Percentiles rank a stretch among this genome's conserved stretches.
phyloP scores from a whole-genome alignment of 257 asterid genomes.

The Capsicum chinense region DNA sequence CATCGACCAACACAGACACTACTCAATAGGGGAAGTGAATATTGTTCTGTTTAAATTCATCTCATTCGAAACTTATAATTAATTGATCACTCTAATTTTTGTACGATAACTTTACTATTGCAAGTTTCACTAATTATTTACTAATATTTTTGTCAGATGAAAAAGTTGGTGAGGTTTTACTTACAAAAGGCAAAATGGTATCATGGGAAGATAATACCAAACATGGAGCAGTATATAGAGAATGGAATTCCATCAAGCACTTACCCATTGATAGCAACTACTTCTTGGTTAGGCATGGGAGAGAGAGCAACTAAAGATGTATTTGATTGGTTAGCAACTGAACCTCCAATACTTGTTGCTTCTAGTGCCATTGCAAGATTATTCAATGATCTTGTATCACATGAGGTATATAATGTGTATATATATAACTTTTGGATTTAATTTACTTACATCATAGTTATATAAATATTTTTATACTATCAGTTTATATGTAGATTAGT shows the following conservation, averaged over 20 bases:
- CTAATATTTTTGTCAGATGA: constrained; percentile 31
- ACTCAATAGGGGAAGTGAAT: no score
- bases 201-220: constrained; percentile 23
- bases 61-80: background rate
- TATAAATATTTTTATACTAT: no score
- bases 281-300: constrained; percentile 36
- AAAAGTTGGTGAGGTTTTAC: constrained; percentile 34
- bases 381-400: constrained; percentile 28
- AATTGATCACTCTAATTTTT: no score
- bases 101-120: background rate
- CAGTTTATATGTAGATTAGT: no score
- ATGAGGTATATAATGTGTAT: no score
- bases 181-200: constrained; percentile 37
- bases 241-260: background rate
- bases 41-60: no score
- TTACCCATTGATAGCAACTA: background rate
- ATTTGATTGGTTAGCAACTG: constrained; percentile 39
- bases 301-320: constrained; percentile 7
- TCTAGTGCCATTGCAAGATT: constrained; percentile 37
- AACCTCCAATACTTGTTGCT: constrained; percentile 36
- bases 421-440: no score
- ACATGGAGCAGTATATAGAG: constrained; percentile 24
- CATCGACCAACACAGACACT: no score
- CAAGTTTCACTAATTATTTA: background rate
- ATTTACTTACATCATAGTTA: no score